These are phyloP conservation scores for Styphnolobium japonicum DNA, from an alignment of 306 rosid species.

Conservation along the genomic window DNA sequence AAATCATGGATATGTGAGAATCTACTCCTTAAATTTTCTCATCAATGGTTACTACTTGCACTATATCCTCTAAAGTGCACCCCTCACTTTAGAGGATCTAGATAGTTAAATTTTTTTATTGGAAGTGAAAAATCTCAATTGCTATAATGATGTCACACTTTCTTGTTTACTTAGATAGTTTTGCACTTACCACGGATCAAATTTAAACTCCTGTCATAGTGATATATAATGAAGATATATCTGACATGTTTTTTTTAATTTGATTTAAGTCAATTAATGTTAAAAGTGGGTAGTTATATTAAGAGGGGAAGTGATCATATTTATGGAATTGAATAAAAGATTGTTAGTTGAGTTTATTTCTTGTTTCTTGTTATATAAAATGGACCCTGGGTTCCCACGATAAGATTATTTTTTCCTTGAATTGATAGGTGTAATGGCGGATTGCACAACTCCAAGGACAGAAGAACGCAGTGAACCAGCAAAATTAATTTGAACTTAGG, in stretches of 20 bases:
- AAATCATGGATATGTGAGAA: no score
- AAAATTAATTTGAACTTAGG: conserved; percentile 31
- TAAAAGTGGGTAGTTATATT: background rate
- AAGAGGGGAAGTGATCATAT: background rate
- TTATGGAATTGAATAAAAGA: background rate
- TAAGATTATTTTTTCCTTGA: background rate
- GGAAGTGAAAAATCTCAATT: no score
- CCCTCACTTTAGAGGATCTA: no score
- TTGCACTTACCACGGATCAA: no score
- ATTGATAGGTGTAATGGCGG: conserved; percentile 38
- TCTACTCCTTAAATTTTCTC: no score
- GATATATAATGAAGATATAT: background rate
- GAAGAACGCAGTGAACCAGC: conserved; percentile 42
- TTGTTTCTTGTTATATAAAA: background rate
- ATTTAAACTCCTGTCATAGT: background rate
- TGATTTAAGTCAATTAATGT: background rate
- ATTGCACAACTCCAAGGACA: conserved; percentile 39
- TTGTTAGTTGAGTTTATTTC: background rate
- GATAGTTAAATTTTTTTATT: no score
- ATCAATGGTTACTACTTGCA: no score
- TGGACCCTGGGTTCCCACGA: background rate
- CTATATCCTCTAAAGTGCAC: no score
- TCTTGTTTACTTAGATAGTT: no score
- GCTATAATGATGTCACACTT: no score
- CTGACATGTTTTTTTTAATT: background rate